Evolutionary conservation across 228 moss, liverwort and hornwort genomes (phyloP), one percentile per base, ranked within the genome.

Genomic region (Sphagnum magellanicum): DNA sequence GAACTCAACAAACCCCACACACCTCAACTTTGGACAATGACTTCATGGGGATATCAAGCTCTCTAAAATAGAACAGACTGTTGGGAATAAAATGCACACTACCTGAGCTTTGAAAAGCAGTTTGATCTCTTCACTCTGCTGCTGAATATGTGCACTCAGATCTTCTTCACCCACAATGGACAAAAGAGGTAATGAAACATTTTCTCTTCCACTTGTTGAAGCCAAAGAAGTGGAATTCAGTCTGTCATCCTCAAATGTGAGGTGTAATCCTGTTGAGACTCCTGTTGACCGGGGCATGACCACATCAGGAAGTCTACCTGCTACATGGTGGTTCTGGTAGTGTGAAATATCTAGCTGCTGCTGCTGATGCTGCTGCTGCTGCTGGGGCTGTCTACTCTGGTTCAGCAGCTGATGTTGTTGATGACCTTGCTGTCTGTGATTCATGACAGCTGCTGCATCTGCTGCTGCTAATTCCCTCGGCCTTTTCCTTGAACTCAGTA

Each of bases 31-130:
- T 32, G 3, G 3, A 32, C 32, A 32, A 32, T 32, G 32, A 32
- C 32, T 32, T 32, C 3, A 32, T 32, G 32, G 32, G 32, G 32
- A 32, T 32, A 32, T 32, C 32, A 32, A 32, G 32, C 32, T 32
- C 32, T 32, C 32, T 32, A 32, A 32, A 32, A 32, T 32, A 32
- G 32, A 32, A 32, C 32, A 32, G 32, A 32, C 10, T 48, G 49
- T 12, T 6, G 48, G 64, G 16, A 10, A 14, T 9, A 46, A 46
- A 48, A 5, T 79, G 51, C 32, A 32, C 2, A 69, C 51, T 71
- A 95, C 95, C 95, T 95, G 92, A 50, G 84, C 77, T 68, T 89
- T 92, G 63, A 95, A 68, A 59, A 92, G 86, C 60, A 87, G 90
- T 50, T 95, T 92, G 52, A 92, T 81, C 78, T 95, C 95, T 13